Evolutionary conservation across 225 moss, liverwort and hornwort genomes (phyloP).

Genomic region (Antitrichia curtipendula): DNA sequence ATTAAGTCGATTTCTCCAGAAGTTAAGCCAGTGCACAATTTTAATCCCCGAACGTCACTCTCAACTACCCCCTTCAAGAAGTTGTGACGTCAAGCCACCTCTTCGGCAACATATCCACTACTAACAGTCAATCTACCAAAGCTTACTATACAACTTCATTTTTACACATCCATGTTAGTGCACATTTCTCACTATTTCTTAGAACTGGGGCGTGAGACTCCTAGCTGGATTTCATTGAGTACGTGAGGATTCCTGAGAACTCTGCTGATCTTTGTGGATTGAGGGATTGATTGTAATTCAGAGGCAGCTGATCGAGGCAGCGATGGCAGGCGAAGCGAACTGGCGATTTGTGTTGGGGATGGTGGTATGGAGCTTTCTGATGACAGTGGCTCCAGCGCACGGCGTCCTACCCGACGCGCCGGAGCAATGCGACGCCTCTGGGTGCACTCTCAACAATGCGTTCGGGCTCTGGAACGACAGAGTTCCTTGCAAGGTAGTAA

Average conservation of each 20-base stretch:
- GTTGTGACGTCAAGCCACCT: neutral
- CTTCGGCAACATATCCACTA: neutral
- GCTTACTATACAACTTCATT: neutral
- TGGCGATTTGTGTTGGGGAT: neutral
- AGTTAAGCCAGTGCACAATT: neutral
- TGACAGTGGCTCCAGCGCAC: neutral
- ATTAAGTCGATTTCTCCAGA: neutral
- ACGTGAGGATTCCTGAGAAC: too few relatives aligned
- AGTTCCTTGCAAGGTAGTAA: neutral
- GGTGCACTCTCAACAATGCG: constrained; percentile 12
- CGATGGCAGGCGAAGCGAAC: neutral
- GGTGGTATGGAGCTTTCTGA: neutral
- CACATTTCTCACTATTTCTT: neutral
- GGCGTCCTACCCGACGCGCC: neutral
- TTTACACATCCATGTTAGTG: neutral
- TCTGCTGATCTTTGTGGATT: neutral
- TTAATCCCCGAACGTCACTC: neutral
- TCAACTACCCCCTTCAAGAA: neutral
- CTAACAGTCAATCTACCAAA: neutral
- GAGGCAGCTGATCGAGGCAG: neutral
- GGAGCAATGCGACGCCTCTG: neutral
- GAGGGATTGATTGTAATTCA: neutral
- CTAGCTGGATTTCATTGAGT: neutral
- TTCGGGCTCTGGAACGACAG: constrained; percentile 16
- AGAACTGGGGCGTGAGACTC: neutral